Evolutionary conservation across 2,329 filamentous ascomycete species (phyloP), one percentile per base, ranked within the genome.

Genomic region (Amauroascus niger): DNA sequence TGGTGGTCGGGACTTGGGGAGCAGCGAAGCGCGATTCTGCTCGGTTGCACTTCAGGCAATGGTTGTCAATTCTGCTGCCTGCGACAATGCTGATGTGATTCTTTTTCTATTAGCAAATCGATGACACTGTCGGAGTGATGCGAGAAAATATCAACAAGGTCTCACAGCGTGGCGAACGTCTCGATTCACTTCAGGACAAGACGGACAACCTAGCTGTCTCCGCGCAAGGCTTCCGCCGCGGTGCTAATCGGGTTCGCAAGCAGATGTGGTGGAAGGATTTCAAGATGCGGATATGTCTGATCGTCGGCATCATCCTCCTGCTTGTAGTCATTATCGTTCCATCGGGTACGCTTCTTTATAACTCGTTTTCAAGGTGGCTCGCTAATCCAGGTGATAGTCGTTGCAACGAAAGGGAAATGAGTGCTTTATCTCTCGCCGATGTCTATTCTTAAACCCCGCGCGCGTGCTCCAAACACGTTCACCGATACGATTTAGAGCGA

Each of bases 201-300:
- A 96, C 73, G 55, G 84, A 96, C 76, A 94, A 95, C 74, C 80
- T 98, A 62, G 90, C 90, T 57, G 82, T 85, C 59, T 95, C 90
- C 33, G 91, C 93, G 56, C 89, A 95, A 71, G 89, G 88, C 59
- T 98, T 98, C 81, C 88, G 90, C 66, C 85, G 90, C 62, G 91
- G 93, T 60, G 93, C 94, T 73, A 98, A 97, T 78, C 80, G 88
- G 65, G 91, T 98, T 63, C 84, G 93, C 72, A 91, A 90, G 79
- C 84, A 95, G 58, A 97, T 97, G 91, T 97, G 91, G 91, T 97
- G 90, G 91, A 97, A 97, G 81, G 91, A 97, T 69, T 95, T 96
- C 88, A 97, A 97, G 83, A 98, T 98, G 93, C 84, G 93, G 72
- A 93, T 96, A 79, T 97, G 91, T 75, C 78, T 98, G 59, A 86